Evolutionary conservation across 768 basidiomycete genomes (phyloP).

Genomic region (Leccinum broughii): DNA sequence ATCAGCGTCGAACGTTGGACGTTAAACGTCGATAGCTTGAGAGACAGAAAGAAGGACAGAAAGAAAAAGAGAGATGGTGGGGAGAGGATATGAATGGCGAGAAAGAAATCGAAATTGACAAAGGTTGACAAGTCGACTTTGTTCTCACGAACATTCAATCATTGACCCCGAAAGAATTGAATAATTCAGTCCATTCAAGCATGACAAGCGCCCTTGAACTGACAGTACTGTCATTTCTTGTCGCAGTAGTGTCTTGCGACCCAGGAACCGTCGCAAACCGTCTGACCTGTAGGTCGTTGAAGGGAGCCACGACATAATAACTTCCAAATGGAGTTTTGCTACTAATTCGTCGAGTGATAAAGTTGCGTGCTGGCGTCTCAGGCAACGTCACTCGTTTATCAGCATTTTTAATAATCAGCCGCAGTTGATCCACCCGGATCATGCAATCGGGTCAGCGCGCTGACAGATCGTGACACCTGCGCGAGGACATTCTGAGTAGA

Average conservation of each 20-base stretch:
- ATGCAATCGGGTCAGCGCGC: background rate
- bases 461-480: background rate
- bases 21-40: background rate
- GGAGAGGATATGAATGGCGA: background rate
- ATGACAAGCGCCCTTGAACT: background rate
- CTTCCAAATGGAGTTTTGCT: background rate
- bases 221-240: background rate
- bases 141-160: constrained; percentile 9
- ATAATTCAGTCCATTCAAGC: background rate
- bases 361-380: background rate
- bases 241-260: background rate
- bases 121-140: background rate
- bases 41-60: background rate
- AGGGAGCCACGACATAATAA: background rate
- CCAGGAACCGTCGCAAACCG: background rate
- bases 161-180: too few relatives aligned
- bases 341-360: background rate
- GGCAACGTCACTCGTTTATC: background rate
- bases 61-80: background rate
- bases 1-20: background rate
- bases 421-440: background rate
- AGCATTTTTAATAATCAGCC: background rate
- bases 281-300: background rate
- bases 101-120: background rate
- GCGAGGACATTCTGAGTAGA: too few relatives aligned